Evolutionary conservation across 768 basidiomycete genomes (phyloP).

Genomic region (Melanogaster broomeanus): DNA sequence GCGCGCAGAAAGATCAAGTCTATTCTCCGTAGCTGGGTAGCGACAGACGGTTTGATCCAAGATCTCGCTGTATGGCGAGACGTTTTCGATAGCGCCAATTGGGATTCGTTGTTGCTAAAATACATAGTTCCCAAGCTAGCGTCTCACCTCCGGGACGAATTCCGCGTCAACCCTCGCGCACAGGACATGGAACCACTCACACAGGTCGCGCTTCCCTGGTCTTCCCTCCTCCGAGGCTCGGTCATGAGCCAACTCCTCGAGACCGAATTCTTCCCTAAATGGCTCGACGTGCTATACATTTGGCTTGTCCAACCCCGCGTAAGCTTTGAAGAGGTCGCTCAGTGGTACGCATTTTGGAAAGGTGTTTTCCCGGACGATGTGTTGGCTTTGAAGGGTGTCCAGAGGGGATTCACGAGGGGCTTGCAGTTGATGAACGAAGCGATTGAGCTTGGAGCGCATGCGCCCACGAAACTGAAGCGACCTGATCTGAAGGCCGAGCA

Average conservation of each 20-base stretch:
- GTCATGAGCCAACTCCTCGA: constrained; percentile 86
- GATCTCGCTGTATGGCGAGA: constrained; percentile 83
- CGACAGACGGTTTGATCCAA: constrained; percentile 70
- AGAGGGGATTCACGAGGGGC: constrained; percentile 82
- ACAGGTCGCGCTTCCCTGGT: constrained; percentile 73
- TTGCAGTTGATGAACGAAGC: constrained; percentile 95
- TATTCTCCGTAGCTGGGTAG: constrained; percentile 73
- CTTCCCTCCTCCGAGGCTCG: constrained; percentile 65
- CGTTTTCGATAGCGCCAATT: constrained; percentile 79
- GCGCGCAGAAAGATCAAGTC: constrained; percentile 84
- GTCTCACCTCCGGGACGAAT: constrained; percentile 75
- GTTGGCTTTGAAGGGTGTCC: constrained; percentile 63
- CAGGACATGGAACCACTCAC: constrained; percentile 87
- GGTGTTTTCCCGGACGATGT: constrained; percentile 68
- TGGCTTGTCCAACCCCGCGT: constrained; percentile 92
- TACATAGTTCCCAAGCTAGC: constrained; percentile 92
- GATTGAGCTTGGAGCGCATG: constrained; percentile 80
- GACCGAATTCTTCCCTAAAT: constrained; percentile 94
- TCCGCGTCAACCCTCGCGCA: constrained; percentile 86
- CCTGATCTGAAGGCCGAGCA: constrained; percentile 64
- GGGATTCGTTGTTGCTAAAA: constrained; percentile 90
- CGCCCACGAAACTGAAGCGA: constrained; percentile 62
- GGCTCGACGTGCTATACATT: constrained; percentile 86
- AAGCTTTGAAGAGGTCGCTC: constrained; percentile 89
- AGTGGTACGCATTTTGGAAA: constrained; percentile 96